Evolutionary conservation across 805 yeast species (phyloP).

Genomic region (Candida ficus): DNA sequence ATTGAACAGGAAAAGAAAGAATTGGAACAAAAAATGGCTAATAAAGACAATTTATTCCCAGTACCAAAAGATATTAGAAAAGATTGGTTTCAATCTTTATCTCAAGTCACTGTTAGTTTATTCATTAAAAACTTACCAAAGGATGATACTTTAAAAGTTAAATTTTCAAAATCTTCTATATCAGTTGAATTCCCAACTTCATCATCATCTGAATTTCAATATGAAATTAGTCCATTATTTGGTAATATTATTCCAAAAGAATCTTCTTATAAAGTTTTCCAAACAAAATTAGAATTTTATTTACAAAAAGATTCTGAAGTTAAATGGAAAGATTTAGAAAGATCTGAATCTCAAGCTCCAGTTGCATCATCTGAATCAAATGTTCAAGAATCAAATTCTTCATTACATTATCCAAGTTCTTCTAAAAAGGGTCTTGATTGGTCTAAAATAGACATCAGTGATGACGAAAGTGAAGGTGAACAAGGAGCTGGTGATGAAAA

Average conservation of each 20-base stretch:
- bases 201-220: slow-evolving; percentile 51
- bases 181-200: slow-evolving; percentile 43
- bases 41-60: slow-evolving; percentile 21
- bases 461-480: slow-evolving; percentile 39
- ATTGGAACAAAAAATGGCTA: slow-evolving; percentile 19
- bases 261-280: slow-evolving; percentile 47
- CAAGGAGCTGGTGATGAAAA: slow-evolving; percentile 38
- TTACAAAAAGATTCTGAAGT: slow-evolving; percentile 40
- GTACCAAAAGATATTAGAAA: slow-evolving; percentile 33
- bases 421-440: slow-evolving; percentile 63
- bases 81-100: slow-evolving; percentile 73
- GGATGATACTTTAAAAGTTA: slow-evolving; percentile 38
- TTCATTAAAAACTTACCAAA: slow-evolving; percentile 63
- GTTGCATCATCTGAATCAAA: slow-evolving; percentile 1
- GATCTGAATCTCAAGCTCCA: slow-evolving; percentile 10
- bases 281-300: slow-evolving; percentile 72
- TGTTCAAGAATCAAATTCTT: neutral
- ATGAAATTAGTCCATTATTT: slow-evolving; percentile 47
- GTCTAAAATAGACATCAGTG: slow-evolving; percentile 50
- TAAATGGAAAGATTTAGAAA: slow-evolving; percentile 52
- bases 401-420: slow-evolving; percentile 51
- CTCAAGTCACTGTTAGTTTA: slow-evolving; percentile 56
- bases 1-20: slow-evolving; percentile 18
- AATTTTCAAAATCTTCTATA: slow-evolving; percentile 33
- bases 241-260: slow-evolving; percentile 42